These are phyloP conservation scores for Seiridium cupressi DNA, from an alignment of 2,329 filamentous ascomycete genomes.

Conservation along the genomic window DNA sequence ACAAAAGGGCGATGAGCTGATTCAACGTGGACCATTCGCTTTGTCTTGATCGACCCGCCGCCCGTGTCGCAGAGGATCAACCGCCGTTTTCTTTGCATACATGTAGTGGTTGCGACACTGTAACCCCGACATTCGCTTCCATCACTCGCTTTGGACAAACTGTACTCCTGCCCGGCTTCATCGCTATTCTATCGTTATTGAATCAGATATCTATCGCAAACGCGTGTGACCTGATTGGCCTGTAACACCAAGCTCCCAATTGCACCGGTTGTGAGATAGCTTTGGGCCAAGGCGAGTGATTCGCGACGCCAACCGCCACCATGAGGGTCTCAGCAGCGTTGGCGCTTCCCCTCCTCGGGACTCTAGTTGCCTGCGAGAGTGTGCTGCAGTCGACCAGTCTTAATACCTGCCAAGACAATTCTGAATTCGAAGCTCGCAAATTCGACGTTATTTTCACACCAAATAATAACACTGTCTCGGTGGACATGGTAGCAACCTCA, in stretches of 20 bases:
- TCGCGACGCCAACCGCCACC: neutral
- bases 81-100: neutral
- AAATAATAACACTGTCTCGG: slow-evolving; percentile 59
- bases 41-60: neutral
- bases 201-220: no score
- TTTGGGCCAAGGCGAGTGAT: no score
- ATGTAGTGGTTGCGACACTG: no score
- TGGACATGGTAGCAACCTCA: slow-evolving; percentile 72
- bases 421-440: slow-evolving; percentile 73
- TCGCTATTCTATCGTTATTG: no score
- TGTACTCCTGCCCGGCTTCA: no score
- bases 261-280: no score
- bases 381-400: slow-evolving; percentile 54
- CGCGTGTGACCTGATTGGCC: no score
- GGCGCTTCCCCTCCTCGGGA: neutral
- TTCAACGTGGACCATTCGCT: neutral
- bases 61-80: neutral
- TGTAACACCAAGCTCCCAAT: no score
- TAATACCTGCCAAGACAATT: slow-evolving; percentile 73
- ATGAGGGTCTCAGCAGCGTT: neutral
- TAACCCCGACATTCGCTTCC: no score
- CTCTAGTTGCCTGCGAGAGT: slow-evolving; percentile 9
- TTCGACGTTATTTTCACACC: slow-evolving; percentile 75
- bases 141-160: no score
- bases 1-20: neutral